Evolutionary conservation across 2,329 filamentous ascomycete species (phyloP).

Genomic region (Fusarium clavum): DNA sequence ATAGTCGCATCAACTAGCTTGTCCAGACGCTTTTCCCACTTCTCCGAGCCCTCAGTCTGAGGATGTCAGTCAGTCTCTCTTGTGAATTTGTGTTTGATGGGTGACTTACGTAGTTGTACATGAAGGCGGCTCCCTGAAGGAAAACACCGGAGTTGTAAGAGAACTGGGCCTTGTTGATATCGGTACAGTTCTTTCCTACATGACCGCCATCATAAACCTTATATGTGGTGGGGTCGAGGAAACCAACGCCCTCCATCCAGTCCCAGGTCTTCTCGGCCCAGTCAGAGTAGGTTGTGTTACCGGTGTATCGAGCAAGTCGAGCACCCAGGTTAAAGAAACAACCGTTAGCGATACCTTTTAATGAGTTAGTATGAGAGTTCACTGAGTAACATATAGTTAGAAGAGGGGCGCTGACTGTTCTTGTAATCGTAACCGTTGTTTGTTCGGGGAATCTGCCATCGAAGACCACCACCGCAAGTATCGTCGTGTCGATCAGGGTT

Average conservation of each 20-base stretch:
- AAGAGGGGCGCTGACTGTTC: constrained; percentile 57
- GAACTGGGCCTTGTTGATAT: constrained; percentile 67
- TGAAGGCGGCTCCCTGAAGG: constrained; percentile 68
- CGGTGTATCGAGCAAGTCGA: constrained; percentile 77
- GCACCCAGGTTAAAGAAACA: constrained; percentile 75
- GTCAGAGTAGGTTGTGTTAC: constrained; percentile 71
- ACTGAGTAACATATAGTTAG: not conserved
- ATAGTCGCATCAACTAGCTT: constrained; percentile 54
- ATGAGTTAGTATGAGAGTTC: not conserved
- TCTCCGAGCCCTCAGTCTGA: constrained; percentile 59
- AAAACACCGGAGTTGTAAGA: constrained; percentile 71
- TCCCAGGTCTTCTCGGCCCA: constrained; percentile 74
- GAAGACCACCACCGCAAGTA: constrained; percentile 69
- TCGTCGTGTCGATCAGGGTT: constrained; percentile 68
- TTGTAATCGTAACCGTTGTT: constrained; percentile 84
- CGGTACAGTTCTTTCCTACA: constrained; percentile 64
- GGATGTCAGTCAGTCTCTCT: constrained; percentile 12
- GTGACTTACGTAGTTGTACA: constrained; percentile 68
- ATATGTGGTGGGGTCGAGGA: constrained; percentile 69
- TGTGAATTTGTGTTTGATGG: not conserved
- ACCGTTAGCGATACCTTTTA: constrained; percentile 66
- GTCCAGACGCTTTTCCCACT: constrained; percentile 65
- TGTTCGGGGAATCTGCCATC: constrained; percentile 81
- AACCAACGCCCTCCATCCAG: constrained; percentile 67
- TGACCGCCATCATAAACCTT: constrained; percentile 71